Percentiles rank a stretch among this genome's conserved stretches.
phyloP scores from a whole-genome alignment of 148 eudicot genomes.

The Rhododendron simsii region DNA sequence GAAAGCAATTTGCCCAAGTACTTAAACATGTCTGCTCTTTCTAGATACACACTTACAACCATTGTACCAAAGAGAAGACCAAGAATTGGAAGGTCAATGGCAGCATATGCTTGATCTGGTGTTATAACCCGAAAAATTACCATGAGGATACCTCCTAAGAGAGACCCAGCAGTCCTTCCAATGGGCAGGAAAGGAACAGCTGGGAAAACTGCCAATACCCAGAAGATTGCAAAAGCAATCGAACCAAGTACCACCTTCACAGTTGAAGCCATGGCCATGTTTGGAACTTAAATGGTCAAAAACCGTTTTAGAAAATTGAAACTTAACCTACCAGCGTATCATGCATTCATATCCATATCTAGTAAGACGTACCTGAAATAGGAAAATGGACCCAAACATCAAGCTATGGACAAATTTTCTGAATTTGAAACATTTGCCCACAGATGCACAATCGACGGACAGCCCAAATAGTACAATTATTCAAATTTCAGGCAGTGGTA shows the following conservation, averaged over 20 bases:
- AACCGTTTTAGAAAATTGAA: background rate
- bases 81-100: constrained; percentile 63
- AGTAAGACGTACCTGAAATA: constrained; percentile 8
- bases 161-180: constrained; percentile 88
- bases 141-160: constrained; percentile 88
- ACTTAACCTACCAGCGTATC: background rate
- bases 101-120: constrained; percentile 80
- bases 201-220: constrained; percentile 92
- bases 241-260: constrained; percentile 66
- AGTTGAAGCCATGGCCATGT: constrained; percentile 69
- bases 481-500: too few species aligned
- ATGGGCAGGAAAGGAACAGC: constrained; percentile 74
- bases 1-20: constrained; percentile 72
- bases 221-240: constrained; percentile 69
- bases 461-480: background rate
- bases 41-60: constrained; percentile 89
- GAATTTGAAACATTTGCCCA: background rate
- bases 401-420: background rate
- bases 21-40: constrained; percentile 86
- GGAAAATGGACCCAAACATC: background rate
- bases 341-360: background rate
- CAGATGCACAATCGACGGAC: background rate
- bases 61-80: constrained; percentile 81
- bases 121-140: constrained; percentile 65
- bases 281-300: background rate